Base-by-base conservation (phyloP, 371 early-diverging fungal species). In the Dichotomocladium elegans region DNA sequence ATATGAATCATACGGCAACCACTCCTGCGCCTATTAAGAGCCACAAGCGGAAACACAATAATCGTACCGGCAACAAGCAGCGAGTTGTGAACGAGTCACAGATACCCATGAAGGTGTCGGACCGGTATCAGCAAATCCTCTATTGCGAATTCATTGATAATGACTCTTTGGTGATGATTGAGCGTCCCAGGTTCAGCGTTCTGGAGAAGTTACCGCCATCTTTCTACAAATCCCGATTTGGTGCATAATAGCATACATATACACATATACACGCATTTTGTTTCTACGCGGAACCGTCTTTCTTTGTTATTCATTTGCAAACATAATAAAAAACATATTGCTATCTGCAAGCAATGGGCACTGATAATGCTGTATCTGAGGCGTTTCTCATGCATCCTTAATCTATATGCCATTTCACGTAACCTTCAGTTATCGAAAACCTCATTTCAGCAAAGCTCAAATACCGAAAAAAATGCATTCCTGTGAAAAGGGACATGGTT, bases 221-320 rank as follows among this genome's bases (percentile, higher is more conserved):
- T 12, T 94, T 83, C 74, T 89, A 88, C 74, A 85, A 87, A 60
- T 82, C 91, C 66, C 85, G 85, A 67, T 95, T 86, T 67, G 90
- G 88, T 50, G 77, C 81, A 47, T 85, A 74, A 72, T 56, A 52
- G 37, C 37, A 37, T 37, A 15, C 21, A 31, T 9, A 19, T 19
- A 7, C 48, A 22, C 22, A 48, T 47, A 47, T 7, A 22, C 14
- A n/a, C 44, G 22, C 9, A 26, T 45, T 45, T 12, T 27, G n/a
- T n/a, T n/a, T n/a, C n/a, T n/a, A n/a, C n/a, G n/a, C n/a, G n/a
- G n/a, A n/a, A n/a, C n/a, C n/a, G n/a, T n/a, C n/a, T n/a, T n/a
- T n/a, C n/a, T n/a, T n/a, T n/a, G n/a, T n/a, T n/a, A n/a, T n/a
- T n/a, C n/a, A n/a, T n/a, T n/a, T n/a, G n/a, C n/a, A n/a, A n/a